Evolutionary conservation across 1,284 basidiomycete species (phyloP).

Genomic region (Anthracocystis setariae): DNA sequence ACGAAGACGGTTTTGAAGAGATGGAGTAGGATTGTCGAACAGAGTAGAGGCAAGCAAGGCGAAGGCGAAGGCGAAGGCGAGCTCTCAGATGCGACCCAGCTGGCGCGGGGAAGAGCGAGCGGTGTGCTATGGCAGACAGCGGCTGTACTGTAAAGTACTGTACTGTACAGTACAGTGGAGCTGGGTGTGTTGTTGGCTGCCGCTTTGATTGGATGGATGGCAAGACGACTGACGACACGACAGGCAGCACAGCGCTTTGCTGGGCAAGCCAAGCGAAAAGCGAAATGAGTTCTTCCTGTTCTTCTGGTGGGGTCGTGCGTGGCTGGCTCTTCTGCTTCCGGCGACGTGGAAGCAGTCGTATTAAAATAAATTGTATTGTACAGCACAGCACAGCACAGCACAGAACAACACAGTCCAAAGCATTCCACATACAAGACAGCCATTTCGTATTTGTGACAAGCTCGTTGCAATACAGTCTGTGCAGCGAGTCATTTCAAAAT

Average conservation of each 20-base stretch:
- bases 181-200: background rate
- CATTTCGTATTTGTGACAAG: background rate
- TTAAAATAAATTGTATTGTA: slow-evolving; percentile 2
- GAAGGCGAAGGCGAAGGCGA: background rate
- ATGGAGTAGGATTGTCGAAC: slow-evolving; percentile 2
- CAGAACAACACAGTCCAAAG: too few relatives aligned
- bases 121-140: background rate
- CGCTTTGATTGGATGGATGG: slow-evolving; percentile 1
- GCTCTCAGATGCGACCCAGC: slow-evolving; percentile 16
- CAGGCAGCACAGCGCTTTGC: background rate
- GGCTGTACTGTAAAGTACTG: background rate
- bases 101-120: slow-evolving; percentile 26
- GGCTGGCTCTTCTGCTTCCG: slow-evolving; percentile 30
- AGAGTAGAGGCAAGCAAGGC: slow-evolving; percentile 2
- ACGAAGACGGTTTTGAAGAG: slow-evolving; percentile 9
- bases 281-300: slow-evolving; percentile 5
- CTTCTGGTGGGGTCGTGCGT: slow-evolving; percentile 28
- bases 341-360: slow-evolving; percentile 45
- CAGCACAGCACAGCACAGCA: too few relatives aligned
- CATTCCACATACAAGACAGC: too few relatives aligned
- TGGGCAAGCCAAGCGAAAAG: background rate
- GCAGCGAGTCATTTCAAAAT: too few relatives aligned
- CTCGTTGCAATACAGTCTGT: too few relatives aligned
- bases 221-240: background rate
- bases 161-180: slow-evolving; percentile 27